phyloP scores from a whole-genome alignment of 2,329 filamentous ascomycete species.

The Fusarium nisikadoi region DNA sequence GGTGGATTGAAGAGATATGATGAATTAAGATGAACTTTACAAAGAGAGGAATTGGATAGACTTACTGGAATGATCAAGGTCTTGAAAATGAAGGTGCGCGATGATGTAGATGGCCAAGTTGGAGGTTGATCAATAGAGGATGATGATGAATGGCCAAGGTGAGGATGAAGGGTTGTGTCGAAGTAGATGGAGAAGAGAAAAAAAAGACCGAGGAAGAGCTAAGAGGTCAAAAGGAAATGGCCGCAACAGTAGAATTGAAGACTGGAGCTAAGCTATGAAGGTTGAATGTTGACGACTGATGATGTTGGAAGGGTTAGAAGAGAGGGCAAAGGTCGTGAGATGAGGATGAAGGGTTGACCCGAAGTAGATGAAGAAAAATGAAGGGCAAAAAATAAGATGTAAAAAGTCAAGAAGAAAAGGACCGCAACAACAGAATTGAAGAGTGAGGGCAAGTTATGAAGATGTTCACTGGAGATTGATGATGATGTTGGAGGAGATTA shows the following conservation, averaged over 20 bases:
- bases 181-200: neutral
- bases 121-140: neutral
- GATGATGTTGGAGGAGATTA: neutral
- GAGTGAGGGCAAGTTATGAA: rapidly evolving
- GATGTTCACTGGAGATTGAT: neutral
- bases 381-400: too few relatives aligned
- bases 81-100: rapidly evolving
- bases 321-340: neutral
- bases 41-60: neutral
- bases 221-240: rapidly evolving
- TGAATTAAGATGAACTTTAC: neutral
- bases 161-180: neutral
- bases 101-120: neutral
- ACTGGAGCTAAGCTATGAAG: rapidly evolving
- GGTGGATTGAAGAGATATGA: neutral
- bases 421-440: neutral
- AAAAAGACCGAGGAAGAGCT: rapidly evolving
- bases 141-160: too few relatives aligned
- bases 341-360: rapidly evolving
- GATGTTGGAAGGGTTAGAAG: neutral
- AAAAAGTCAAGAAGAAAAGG: neutral
- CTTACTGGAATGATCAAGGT: neutral
- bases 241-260: neutral
- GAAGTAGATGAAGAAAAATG: too few relatives aligned
- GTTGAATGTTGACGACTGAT: neutral